Evolutionary conservation across 108 stramenopile species (phyloP).

Genomic region (Skeletonema grethae): DNA sequence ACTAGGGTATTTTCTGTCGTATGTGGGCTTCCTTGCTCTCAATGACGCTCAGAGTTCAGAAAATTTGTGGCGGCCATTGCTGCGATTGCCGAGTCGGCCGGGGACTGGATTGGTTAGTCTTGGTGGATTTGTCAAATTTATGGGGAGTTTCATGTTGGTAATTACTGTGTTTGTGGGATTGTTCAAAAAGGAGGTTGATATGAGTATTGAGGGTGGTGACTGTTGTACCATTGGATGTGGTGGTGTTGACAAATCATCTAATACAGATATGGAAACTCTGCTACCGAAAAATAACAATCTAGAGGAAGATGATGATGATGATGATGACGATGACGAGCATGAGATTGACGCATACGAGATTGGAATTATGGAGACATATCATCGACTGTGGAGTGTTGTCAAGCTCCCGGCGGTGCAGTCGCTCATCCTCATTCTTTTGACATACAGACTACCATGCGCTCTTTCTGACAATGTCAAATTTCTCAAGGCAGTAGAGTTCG

Average conservation of each 20-base stretch:
- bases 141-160: constrained; percentile 92
- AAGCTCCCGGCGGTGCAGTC: constrained; percentile 87
- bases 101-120: constrained; percentile 78
- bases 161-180: constrained; percentile 90
- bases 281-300: constrained; percentile 26
- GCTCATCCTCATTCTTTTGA: constrained; percentile 88
- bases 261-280: constrained; percentile 34
- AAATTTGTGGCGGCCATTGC: constrained; percentile 72
- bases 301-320: constrained; percentile 4
- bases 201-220: constrained; percentile 30
- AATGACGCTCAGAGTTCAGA: constrained; percentile 93
- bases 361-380: constrained; percentile 85
- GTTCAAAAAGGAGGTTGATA: constrained; percentile 84
- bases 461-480: constrained; percentile 90
- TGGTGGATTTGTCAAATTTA: constrained; percentile 88
- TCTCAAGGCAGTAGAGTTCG: constrained; percentile 86
- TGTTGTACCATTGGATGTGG: constrained; percentile 23
- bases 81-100: constrained; percentile 66
- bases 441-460: constrained; percentile 84
- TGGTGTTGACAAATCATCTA: constrained; percentile 1
- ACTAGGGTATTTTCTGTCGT: constrained; percentile 94
- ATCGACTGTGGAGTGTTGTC: constrained; percentile 78
- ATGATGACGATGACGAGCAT: constrained; percentile 66
- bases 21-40: constrained; percentile 96
- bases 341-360: constrained; percentile 88